Percentiles rank a stretch among this genome's conserved stretches.
phyloP scores from a whole-genome alignment of 495 filamentous ascomycete species.

The Aspergillus avenaceus region DNA sequence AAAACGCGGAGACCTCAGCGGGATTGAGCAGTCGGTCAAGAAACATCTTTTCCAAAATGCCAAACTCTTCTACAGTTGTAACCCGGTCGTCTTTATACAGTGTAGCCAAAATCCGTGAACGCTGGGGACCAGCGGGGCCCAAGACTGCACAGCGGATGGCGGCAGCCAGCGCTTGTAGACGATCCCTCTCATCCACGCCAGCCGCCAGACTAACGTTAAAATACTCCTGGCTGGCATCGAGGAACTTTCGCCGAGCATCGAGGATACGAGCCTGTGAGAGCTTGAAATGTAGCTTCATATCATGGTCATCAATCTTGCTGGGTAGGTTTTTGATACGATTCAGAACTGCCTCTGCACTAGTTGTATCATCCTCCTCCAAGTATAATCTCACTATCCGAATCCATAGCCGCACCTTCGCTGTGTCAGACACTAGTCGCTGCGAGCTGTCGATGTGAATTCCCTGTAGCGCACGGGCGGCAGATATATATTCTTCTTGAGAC shows the following conservation, averaged over 20 bases:
- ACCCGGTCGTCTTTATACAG: slow-evolving; percentile 94
- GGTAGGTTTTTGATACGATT: slow-evolving; percentile 92
- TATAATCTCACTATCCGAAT: slow-evolving; percentile 93
- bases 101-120: slow-evolving; percentile 71
- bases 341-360: slow-evolving; percentile 75
- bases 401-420: slow-evolving; percentile 77
- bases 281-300: slow-evolving; percentile 76
- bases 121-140: slow-evolving; percentile 82
- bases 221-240: slow-evolving; percentile 86
- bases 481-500: slow-evolving; percentile 69
- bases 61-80: slow-evolving; percentile 68
- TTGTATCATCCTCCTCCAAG: slow-evolving; percentile 91
- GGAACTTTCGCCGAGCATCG: slow-evolving; percentile 83
- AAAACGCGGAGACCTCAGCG: slow-evolving; percentile 81
- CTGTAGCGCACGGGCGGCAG: slow-evolving; percentile 71
- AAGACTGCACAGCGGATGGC: slow-evolving; percentile 96
- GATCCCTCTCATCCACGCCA: slow-evolving; percentile 77
- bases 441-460: slow-evolving; percentile 84
- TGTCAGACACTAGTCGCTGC: slow-evolving; percentile 74
- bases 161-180: slow-evolving; percentile 75
- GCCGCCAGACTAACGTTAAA: slow-evolving; percentile 74
- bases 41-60: slow-evolving; percentile 96
- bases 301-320: slow-evolving; percentile 67
- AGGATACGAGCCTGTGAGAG: slow-evolving; percentile 89
- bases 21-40: slow-evolving; percentile 78